Evolutionary conservation across 108 stramenopile species (phyloP), one percentile per base, ranked within the genome.

Genomic region (Schizochytrium sp.): DNA sequence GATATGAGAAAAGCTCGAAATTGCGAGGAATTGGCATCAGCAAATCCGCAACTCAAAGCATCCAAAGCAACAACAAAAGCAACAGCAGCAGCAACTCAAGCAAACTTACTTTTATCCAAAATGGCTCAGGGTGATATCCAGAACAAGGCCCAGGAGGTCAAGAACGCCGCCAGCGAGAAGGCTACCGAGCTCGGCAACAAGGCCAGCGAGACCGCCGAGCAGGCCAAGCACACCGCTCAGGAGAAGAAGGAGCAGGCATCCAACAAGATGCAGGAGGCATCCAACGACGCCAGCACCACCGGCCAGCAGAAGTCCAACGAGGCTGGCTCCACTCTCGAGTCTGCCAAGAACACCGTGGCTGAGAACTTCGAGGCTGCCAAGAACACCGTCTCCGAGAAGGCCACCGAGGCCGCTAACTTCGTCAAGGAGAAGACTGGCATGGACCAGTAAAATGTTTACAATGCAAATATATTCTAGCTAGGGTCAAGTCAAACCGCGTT

Each of bases 81-180:
- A 28, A 28, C 28, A 28, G 28, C 28, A 28, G 28, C 28, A 28
- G 28, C 28, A 28, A 28, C 28, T 28, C 28, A 28, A 28, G 28
- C 0, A 28, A 28, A 28, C 28, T 28, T 28, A 28, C 28, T 28
- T 28, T 28, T 28, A 28, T 28, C 28, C 28, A 28, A 28, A 28
- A 28, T 28, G 64, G 64, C 64, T 44, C 64, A 69, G 64, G 64
- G 64, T 7, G 64, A 69, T 38, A 44, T 69, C 28, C 64, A 69
- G 64, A 69, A 69, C 64, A 69, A 69, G 64, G 64, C 64, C 64
- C 1, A 1, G 2, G 64, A 69, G 64, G 64, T 69, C 12, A 69
- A 69, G 64, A 69, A 69, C 64, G 3, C 64, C 64, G 64, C 64
- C 64, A 13, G 12, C 64, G 64, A 69, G 64, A 69, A 69, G 64